Base-by-base conservation (phyloP, 164 flowering plant species). In the Dillenia turbinata region DNA sequence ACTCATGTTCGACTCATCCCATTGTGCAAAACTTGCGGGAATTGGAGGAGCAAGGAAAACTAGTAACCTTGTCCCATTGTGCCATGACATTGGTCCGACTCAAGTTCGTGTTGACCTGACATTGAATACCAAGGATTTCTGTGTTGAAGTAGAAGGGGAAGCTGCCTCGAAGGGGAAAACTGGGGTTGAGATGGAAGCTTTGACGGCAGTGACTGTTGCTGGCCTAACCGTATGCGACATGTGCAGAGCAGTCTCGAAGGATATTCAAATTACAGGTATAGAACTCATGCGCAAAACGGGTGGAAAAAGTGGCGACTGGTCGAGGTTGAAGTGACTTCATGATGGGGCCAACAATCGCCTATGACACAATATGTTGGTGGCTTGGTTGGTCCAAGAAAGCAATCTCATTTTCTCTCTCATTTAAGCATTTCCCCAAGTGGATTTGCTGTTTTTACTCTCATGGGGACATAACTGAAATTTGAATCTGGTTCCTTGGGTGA, bases 211-310 rank as follows among this genome's bases (percentile, higher is more conserved):
- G n/a, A 66, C 85, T 8, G 64, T 95, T 68, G 94, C 99, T 43
- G 97, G 90, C n/a, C 85, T 95, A 12, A 88, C 99, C 2, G 92
- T 92, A 2, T 92, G 92, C 68, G 99, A 95, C 60, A 95, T 92
- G 97, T 95, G 97, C 77, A 95, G 90, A 69, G 97, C 96, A 68
- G 92, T 90, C 60, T 89, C 97, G 1, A 92, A 95, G 78, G 85
- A 81, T 57, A 92, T 92, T 12, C 64, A 68, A 61, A 82, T 95
- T 12, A 83, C 94, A 11, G 82, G 84, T 63, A 71, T 90, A 9
- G 56, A 71, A 60, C 90, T 95, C 16, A 83, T 83, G 71, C 64
- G 57, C 45, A 95, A 92, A 76, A 75, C 74, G 53, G 97, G 99
- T 16, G 99, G 97, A 22, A 92, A 92, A 71, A 86, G 94, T 64